Evolutionary conservation across 768 basidiomycete genomes (phyloP).

Genomic region (Pleurotus ostreatus): DNA sequence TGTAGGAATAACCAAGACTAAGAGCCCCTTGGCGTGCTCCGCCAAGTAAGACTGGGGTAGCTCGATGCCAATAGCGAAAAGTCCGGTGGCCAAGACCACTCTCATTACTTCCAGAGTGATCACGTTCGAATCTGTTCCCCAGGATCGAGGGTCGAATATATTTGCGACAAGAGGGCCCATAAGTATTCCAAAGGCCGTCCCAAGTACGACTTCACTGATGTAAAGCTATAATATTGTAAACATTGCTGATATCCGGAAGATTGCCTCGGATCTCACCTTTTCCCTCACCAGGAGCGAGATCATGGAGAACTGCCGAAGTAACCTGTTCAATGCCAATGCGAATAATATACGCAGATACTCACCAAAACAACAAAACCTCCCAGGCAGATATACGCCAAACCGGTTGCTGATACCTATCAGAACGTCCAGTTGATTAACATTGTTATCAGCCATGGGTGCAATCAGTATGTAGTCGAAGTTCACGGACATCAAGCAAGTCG

Average conservation of each 20-base stretch:
- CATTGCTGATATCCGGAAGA: neutral
- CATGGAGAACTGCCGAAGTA: slow-evolving; percentile 66
- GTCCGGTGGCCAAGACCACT: slow-evolving; percentile 83
- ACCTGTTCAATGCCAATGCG: neutral
- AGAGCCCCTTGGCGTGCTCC: slow-evolving; percentile 68
- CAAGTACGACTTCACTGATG: slow-evolving; percentile 92
- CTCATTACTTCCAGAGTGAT: slow-evolving; percentile 91
- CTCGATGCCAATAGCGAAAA: slow-evolving; percentile 96
- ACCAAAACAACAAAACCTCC: slow-evolving; percentile 50
- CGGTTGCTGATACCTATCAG: slow-evolving; percentile 44
- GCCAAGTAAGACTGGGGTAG: slow-evolving; percentile 82
- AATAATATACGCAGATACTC: slow-evolving; percentile 2
- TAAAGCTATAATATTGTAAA: slow-evolving; percentile 48
- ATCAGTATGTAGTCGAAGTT: neutral
- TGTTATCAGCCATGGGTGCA: no score
- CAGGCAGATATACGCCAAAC: slow-evolving; percentile 58
- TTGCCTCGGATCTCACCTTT: slow-evolving; percentile 37
- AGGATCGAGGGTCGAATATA: slow-evolving; percentile 73
- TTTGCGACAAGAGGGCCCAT: slow-evolving; percentile 72
- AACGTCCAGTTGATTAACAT: neutral
- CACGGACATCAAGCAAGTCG: neutral
- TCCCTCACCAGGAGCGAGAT: slow-evolving; percentile 82
- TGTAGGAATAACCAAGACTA: slow-evolving; percentile 73
- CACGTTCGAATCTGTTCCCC: slow-evolving; percentile 48
- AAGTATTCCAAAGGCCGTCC: slow-evolving; percentile 63